A percentile compares a stretch with the other conserved stretches of the same genome.
Evolutionary conservation across 1,284 basidiomycete species (phyloP).

Genomic region (Singerocomus inundabilis): DNA sequence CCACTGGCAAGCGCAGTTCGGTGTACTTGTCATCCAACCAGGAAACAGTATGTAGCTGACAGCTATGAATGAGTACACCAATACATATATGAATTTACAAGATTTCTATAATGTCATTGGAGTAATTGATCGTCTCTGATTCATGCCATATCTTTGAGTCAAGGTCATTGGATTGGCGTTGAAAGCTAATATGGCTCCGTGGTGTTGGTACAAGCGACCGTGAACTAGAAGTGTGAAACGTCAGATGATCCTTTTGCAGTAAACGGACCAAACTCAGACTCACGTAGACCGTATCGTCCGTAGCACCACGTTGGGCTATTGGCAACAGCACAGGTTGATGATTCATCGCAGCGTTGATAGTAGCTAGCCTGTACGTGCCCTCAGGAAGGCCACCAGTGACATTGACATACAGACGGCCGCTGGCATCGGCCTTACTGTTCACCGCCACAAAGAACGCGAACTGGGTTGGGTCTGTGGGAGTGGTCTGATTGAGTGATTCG

Average conservation of each 20-base stretch:
- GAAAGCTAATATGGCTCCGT: slow-evolving; percentile 9
- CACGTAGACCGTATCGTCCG: slow-evolving; percentile 66
- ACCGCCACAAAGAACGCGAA: slow-evolving; percentile 75
- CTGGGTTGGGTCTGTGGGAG: slow-evolving; percentile 51
- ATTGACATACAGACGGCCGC: slow-evolving; percentile 51
- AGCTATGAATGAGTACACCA: slow-evolving; percentile 8
- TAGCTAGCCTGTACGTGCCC: slow-evolving; percentile 56
- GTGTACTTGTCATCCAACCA: too few relatives aligned
- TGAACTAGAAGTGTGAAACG: slow-evolving; percentile 41
- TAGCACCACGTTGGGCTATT: slow-evolving; percentile 55
- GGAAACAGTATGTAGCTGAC: not conserved
- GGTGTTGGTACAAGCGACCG: slow-evolving; percentile 37
- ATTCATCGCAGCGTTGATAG: slow-evolving; percentile 54
- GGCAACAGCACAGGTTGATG: slow-evolving; percentile 59
- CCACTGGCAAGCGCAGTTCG: too few relatives aligned
- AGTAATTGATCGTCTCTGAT: slow-evolving; percentile 8
- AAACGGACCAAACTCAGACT: slow-evolving; percentile 19
- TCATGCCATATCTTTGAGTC: not conserved
- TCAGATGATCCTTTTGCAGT: slow-evolving; percentile 6
- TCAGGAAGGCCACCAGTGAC: slow-evolving; percentile 60
- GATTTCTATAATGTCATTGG: not conserved
- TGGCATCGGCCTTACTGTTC: slow-evolving; percentile 43
- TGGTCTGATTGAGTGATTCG: slow-evolving; percentile 49
- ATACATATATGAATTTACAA: slow-evolving; percentile 12
- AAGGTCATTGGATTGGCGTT: not conserved